Evolutionary conservation across 495 filamentous ascomycete genomes (phyloP), one percentile per base, ranked within the genome.

Genomic region (Neurospora tetrasperma): DNA sequence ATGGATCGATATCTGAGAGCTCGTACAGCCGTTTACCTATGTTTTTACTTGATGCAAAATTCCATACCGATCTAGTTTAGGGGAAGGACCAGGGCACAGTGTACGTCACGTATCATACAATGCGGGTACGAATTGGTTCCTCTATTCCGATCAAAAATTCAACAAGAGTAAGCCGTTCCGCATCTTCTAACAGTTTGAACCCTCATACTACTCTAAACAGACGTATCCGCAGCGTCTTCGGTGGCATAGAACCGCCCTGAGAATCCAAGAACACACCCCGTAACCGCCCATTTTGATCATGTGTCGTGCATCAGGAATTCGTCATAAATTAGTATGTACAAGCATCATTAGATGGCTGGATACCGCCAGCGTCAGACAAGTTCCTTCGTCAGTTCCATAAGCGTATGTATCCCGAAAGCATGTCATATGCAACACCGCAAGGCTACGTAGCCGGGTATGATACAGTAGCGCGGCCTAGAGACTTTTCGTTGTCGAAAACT

Each of bases 351-450:
- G 23, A 41, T 40, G 69, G 31, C 16, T 46, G 20, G 59, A 59
- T 42, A 39, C 66, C 48, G 69, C 69, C 70, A 73, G 70, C 75
- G 70, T 46, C 75, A 72, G 69, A 71, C 70, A 71, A 70, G 72
- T 46, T 70, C 38, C 54, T 66, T 66, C 54, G 14, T 71, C 14
- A 35, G 23, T 62, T n/a, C 72, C 71, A 72, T 68, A 71, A 74
- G 66, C 70, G 69, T 75, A 71, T 68, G 39, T 66, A n/a, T 35
- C 70, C 70, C 44, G 54, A 71, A 42, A 71, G 44, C 16, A 40
- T 39, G 38, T 42, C 69, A 70, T 46, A 39, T 42, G 41, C 69
- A 20, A 39, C 35, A n/a, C 70, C 70, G 27, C 23, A 38, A 59
- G 70, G 43, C 42, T 59, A 66, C 4, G 23, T 14, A 68, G 44